A percentile compares a stretch with the other conserved stretches of the same genome.
Conservation (phyloP, 192 early-diverging fungal genomes). For the Spinellus fusiger region DNA sequence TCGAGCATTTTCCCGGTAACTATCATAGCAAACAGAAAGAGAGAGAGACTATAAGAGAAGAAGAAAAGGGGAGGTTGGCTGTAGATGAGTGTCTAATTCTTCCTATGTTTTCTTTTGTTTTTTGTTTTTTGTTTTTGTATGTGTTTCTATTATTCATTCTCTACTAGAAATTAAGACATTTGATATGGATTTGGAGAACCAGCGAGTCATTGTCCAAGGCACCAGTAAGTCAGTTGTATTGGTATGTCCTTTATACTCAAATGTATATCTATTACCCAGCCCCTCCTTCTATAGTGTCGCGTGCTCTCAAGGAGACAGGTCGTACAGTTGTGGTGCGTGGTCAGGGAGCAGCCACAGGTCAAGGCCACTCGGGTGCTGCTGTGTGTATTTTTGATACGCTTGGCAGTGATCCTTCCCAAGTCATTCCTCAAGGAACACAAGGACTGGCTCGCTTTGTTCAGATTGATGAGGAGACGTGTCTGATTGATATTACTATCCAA, state of each 20-base stretch:
- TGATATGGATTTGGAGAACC: conserved; percentile 59
- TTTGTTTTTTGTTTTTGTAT: too few species aligned
- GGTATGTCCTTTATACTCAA: not conserved
- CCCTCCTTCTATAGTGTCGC: conserved; percentile 59
- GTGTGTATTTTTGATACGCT: conserved; percentile 85
- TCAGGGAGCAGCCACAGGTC: conserved; percentile 54
- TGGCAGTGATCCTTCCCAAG: conserved; percentile 17
- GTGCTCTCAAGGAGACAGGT: conserved; percentile 63
- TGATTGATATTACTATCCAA: conserved; percentile 78
- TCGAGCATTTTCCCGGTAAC: conserved; percentile 39
- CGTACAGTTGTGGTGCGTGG: conserved; percentile 75
- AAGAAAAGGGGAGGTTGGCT: not conserved
- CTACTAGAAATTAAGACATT: conserved; percentile 50
- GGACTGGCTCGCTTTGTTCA: conserved; percentile 84
- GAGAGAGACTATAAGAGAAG: not conserved
- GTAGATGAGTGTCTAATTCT: conserved; percentile 12
- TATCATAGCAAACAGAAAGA: not conserved
- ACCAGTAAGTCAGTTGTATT: conserved; percentile 31
- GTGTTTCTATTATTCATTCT: too few species aligned
- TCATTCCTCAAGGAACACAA: conserved; percentile 17
- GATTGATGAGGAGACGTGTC: conserved; percentile 57
- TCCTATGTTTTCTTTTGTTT: too few species aligned
- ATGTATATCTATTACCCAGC: conserved; percentile 25
- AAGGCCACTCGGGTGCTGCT: conserved; percentile 68
- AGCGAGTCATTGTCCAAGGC: conserved; percentile 74